Base-by-base conservation (phyloP, 495 filamentous ascomycete genomes). In the Aspergillus mulundensis region DNA sequence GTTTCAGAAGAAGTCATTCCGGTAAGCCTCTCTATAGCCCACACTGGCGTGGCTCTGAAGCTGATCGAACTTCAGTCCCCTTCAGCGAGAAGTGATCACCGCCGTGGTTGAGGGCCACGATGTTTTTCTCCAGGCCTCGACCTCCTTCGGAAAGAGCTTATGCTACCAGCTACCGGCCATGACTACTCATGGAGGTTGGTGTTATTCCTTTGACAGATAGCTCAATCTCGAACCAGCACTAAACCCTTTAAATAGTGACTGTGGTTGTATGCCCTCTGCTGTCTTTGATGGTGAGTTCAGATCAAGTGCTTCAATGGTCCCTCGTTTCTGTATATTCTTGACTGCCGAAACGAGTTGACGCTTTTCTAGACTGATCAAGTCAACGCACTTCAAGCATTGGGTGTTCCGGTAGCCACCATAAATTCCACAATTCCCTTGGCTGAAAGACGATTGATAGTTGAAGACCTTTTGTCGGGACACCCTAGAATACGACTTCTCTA, bases 111-210 rank as follows among this genome's bases (percentile, higher is more conserved):
- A 88, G 45, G 87, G 89, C 16, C 77, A 93, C 42, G 93, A 97
- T 87, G 87, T 97, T 23, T 97, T 95, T 65, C 80, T 97, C 1
- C 93, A 96, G 69, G 93, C 93, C 32, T 92, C 91, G n/a, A 97
- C 93, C 3, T 94, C 90, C 1, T 96, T 95, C 65, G 93, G 93
- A 14, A 97, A 97, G 69, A 95, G 90, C 65, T 67, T 97, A 20
- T 97, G 93, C 70, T 97, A 93, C 61, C 93, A 97, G 62, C 77
- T 97, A 3, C 93, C 93, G 3, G 92, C 93, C 5, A 83, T 97
- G 28, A 84, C 95, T 19, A 87, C 89, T 58, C 84, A 84, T 76
- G 91, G 91, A 52, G 89, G 88, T 91, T 72, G 59, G 84, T 76
- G 14, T 32, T 36, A 41, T 36, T 5, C 36, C 15, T n/a, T n/a